Percentiles rank a stretch among this genome's conserved stretches.
phyloP scores from a whole-genome alignment of 805 yeast genomes.

The Aciculoconidium aculeatum region DNA sequence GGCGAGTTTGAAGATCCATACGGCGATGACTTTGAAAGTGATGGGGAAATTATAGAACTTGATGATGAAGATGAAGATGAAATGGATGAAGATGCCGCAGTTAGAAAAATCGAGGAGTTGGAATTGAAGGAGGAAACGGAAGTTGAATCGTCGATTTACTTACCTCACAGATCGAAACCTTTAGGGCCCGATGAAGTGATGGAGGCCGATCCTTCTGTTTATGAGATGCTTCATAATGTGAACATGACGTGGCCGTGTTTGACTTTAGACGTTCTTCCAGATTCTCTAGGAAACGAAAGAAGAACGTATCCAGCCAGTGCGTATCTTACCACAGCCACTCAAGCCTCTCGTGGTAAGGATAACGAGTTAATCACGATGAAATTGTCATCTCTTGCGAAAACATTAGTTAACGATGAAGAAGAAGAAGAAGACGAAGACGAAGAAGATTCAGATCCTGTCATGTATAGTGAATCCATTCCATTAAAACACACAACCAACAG shows the following conservation, averaged over 20 bases:
- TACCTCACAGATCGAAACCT: constrained; percentile 86
- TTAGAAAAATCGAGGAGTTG: constrained; percentile 31
- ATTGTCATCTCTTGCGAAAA: constrained; percentile 74
- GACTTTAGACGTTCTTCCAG: constrained; percentile 86
- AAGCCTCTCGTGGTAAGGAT: constrained; percentile 80
- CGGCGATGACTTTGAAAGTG: constrained; percentile 91
- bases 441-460: constrained; percentile 69
- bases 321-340: constrained; percentile 87
- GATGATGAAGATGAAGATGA: constrained; percentile 44
- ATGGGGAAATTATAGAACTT: constrained; percentile 79
- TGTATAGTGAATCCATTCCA: constrained; percentile 79
- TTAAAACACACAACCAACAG: constrained; percentile 84
- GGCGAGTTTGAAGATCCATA: constrained; percentile 86
- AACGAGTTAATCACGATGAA: constrained; percentile 85
- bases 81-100: constrained; percentile 41
- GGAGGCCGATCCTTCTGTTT: constrained; percentile 94
- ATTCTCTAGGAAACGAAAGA: constrained; percentile 80
- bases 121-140: constrained; percentile 29
- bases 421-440: constrained; percentile 73
- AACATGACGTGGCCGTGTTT: constrained; percentile 96
- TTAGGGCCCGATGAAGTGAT: constrained; percentile 92
- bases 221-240: constrained; percentile 93
- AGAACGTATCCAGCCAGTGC: constrained; percentile 84
- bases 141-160: constrained; percentile 50
- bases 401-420: constrained; percentile 79